phyloP scores from a whole-genome alignment of 345 rosid species.

The Trapa bicornis region DNA sequence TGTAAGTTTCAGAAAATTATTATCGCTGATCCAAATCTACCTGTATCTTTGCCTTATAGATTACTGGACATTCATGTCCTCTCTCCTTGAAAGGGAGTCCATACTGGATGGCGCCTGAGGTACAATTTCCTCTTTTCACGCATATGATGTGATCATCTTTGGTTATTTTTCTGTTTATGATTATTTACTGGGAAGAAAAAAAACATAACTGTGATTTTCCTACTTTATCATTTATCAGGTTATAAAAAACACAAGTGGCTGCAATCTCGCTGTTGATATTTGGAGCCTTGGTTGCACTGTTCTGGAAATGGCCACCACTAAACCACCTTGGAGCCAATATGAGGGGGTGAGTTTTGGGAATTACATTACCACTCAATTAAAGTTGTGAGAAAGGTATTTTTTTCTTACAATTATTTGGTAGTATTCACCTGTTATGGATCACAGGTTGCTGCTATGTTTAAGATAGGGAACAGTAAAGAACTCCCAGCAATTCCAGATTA shows the following conservation, averaged over 20 bases:
- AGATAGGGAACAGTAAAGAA: slow-evolving; percentile 67
- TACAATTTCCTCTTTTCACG: slow-evolving; percentile 10
- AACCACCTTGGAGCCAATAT: slow-evolving; percentile 75
- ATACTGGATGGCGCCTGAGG: slow-evolving; percentile 89
- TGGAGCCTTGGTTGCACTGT: slow-evolving; percentile 88
- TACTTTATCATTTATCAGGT: slow-evolving; percentile 27
- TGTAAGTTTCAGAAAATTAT: background rate
- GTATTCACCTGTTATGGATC: slow-evolving; percentile 2
- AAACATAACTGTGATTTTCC: background rate
- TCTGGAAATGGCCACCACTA: slow-evolving; percentile 73
- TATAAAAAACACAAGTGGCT: slow-evolving; percentile 45
- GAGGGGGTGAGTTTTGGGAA: slow-evolving; percentile 49
- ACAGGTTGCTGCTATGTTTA: slow-evolving; percentile 61
- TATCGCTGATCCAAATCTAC: slow-evolving; percentile 1
- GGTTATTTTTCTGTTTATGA: background rate
- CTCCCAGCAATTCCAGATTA: slow-evolving; percentile 60
- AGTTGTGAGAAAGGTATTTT: background rate
- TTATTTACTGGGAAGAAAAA: background rate
- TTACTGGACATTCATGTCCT: slow-evolving; percentile 64
- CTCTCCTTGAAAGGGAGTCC: slow-evolving; percentile 20
- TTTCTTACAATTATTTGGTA: background rate
- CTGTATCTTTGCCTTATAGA: slow-evolving; percentile 27
- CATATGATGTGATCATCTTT: slow-evolving; percentile 1
- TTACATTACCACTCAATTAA: background rate
- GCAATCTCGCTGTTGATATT: slow-evolving; percentile 66